Conservation (phyloP, 371 early-diverging fungal species). For the Syncephalastrum contaminatum region DNA sequence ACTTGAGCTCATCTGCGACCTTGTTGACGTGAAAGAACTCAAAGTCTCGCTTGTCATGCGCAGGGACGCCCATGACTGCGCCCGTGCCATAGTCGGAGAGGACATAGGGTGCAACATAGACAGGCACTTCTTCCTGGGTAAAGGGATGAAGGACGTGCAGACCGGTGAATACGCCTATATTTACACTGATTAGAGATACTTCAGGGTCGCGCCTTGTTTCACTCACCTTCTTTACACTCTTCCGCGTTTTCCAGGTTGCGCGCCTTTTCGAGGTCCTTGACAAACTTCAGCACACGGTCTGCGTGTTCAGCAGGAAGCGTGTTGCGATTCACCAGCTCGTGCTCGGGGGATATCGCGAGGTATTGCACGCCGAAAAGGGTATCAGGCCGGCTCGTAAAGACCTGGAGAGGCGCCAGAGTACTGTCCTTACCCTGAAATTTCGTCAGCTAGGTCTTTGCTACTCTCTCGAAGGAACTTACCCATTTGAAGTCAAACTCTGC, state of each 20-base stretch:
- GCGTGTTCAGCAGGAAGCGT: constrained; percentile 51
- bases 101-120: constrained; percentile 80
- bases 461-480: constrained; percentile 20
- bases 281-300: constrained; percentile 51
- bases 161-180: constrained; percentile 62
- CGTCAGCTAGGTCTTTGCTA: not conserved
- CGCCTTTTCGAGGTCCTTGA: constrained; percentile 44
- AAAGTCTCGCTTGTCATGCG: constrained; percentile 78
- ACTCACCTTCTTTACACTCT: constrained; percentile 41
- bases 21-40: constrained; percentile 62
- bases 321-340: constrained; percentile 39
- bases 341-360: constrained; percentile 75
- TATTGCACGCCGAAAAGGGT: constrained; percentile 78
- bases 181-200: not conserved
- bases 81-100: constrained; percentile 82
- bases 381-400: constrained; percentile 83
- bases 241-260: constrained; percentile 50
- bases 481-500: constrained; percentile 71
- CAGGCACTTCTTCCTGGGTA: constrained; percentile 59
- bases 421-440: constrained; percentile 5
- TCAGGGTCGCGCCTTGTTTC: not conserved
- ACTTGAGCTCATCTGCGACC: constrained; percentile 33
- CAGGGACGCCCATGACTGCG: constrained; percentile 89
- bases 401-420: constrained; percentile 43
- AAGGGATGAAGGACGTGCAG: constrained; percentile 70